Evolutionary conservation across 495 filamentous ascomycete genomes (phyloP), one percentile per base, ranked within the genome.

Genomic region (Friedmanniomyces simplex): DNA sequence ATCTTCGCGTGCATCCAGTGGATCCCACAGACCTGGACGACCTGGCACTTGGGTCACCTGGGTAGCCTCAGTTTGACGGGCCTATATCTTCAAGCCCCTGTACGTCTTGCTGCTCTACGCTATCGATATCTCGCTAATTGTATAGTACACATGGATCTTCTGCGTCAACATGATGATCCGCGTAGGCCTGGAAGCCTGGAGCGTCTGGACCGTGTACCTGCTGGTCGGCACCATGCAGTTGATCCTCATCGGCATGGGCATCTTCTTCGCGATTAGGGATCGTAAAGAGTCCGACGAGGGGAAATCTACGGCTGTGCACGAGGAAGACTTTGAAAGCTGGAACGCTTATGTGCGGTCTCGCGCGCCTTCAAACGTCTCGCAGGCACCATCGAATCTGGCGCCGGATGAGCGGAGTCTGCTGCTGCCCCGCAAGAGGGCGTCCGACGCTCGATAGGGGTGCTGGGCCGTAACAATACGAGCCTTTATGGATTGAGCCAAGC

Each of bases 131-230:
- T 21, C 11, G 20, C 13, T 14, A 24, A 22, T 10, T 2, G 13
- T 24, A 14, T 22, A 52, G 49, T 37, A 52, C 26, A 52, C 49
- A 32, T 52, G 25, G 49, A 52, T 52, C 16, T 52, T 52, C 25
- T 4, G 49, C 49, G 34, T 52, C 49, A n/a, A 14, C 25, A 52
- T 52, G 49, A 37, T 52, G 25, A 2, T 52, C 30, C 49, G 49
- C 30, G 49, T 52, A 5, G 49, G 49, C 14, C 16, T 32, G 2
- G 25, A 20, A 32, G 49, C 16, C 25, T 37, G 49, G 49, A 52
- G 49, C 30, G 49, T 26, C 49, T 52, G 49, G 49, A 52, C 26
- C n/a, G 49, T 52, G 4, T 52, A 52, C 24, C 16, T 52, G 6
- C 49, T 52, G 25, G 49, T 52, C 30, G 49, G 24, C 25, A 34